Percentiles rank a stretch among this genome's conserved stretches.
Evolutionary conservation across 495 filamentous ascomycete species (phyloP).

Genomic region (Rusavskia elegans): DNA sequence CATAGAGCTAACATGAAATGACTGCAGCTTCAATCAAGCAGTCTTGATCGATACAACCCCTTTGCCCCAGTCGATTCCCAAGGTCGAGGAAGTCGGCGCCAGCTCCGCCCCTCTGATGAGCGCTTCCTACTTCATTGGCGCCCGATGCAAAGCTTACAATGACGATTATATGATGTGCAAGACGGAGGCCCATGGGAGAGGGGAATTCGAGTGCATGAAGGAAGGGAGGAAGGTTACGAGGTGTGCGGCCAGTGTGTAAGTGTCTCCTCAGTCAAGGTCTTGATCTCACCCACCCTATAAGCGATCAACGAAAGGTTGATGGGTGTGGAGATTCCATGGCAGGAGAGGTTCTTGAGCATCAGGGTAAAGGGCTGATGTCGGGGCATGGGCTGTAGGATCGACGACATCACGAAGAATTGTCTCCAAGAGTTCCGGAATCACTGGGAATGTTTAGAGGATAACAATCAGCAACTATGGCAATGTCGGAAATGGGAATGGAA

Average conservation of each 20-base stretch:
- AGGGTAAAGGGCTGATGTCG: neutral
- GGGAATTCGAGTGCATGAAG: slow-evolving; percentile 87
- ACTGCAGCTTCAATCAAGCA: slow-evolving; percentile 72
- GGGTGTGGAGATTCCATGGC: neutral
- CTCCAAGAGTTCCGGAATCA: slow-evolving; percentile 78
- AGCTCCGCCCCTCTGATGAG: slow-evolving; percentile 82
- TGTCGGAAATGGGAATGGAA: slow-evolving; percentile 66
- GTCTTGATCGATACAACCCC: slow-evolving; percentile 92
- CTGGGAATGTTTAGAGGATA: slow-evolving; percentile 90
- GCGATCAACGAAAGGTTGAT: neutral
- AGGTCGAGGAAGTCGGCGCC: slow-evolving; percentile 78
- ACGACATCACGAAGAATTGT: slow-evolving; percentile 93
- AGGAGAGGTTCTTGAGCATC: neutral
- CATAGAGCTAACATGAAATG: too few species aligned
- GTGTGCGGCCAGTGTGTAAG: slow-evolving; percentile 92
- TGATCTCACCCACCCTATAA: neutral
- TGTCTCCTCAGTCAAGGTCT: slow-evolving; percentile 13
- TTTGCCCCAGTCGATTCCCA: slow-evolving; percentile 77
- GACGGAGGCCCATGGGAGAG: slow-evolving; percentile 69
- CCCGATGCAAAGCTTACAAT: slow-evolving; percentile 84
- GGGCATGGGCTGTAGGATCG: slow-evolving; percentile 41
- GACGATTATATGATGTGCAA: slow-evolving; percentile 99
- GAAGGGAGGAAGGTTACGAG: slow-evolving; percentile 92
- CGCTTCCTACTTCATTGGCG: slow-evolving; percentile 94
- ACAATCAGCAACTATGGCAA: slow-evolving; percentile 92